Percentiles rank a stretch among this genome's conserved stretches.
phyloP scores from a whole-genome alignment of 148 eudicot species.

The Silene conica region DNA sequence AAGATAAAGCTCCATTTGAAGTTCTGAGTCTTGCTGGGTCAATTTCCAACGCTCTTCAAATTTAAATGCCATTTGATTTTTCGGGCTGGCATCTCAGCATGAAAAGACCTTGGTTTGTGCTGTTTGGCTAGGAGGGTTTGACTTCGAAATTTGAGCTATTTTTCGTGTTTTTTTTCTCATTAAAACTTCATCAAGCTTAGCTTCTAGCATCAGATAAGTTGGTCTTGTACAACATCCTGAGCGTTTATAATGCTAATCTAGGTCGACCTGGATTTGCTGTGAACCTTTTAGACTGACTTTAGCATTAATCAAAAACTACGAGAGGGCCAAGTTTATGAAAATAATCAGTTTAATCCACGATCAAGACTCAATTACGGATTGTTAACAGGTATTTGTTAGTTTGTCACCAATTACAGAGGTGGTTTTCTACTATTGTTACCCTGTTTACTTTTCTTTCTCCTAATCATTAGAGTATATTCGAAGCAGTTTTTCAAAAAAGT shows the following conservation, averaged over 20 bases:
- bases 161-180: not conserved
- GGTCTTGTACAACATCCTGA: not conserved
- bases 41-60: slow-evolving; percentile 92
- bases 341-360: not conserved
- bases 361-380: not conserved
- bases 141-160: not conserved
- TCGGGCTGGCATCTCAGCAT: not conserved
- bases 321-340: not conserved
- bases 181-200: not conserved
- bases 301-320: not conserved
- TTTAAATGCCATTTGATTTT: slow-evolving; percentile 27
- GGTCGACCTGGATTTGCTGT: not conserved
- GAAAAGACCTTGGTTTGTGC: not conserved
- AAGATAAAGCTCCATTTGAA: slow-evolving; percentile 74
- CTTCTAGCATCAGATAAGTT: not conserved
- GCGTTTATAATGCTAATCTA: no score
- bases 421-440: no score
- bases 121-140: slow-evolving; percentile 1
- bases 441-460: no score
- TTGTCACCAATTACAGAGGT: not conserved
- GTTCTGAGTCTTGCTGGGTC: slow-evolving; percentile 92
- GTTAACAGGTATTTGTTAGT: not conserved
- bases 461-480: no score
- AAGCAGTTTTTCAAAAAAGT: no score
- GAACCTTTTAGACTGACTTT: not conserved